These are phyloP conservation scores for Malus orientalis DNA, from an alignment of 306 rosid genomes.

Conservation along the genomic window DNA sequence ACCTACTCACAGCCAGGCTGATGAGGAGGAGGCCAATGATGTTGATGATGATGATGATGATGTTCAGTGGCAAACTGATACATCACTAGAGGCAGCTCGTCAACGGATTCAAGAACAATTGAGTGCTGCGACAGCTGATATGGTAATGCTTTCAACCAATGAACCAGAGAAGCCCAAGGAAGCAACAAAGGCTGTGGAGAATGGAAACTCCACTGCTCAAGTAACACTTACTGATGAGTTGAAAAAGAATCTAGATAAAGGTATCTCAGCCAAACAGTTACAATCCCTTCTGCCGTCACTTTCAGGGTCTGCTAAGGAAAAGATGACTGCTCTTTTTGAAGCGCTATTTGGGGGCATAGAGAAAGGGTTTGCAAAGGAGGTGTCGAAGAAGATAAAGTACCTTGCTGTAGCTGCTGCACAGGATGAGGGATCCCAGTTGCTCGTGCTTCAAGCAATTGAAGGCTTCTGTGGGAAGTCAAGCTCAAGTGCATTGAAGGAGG, in stretches of 20 bases:
- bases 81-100: conserved; percentile 55
- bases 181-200: conserved; percentile 12
- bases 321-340: conserved; percentile 40
- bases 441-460: conserved; percentile 37
- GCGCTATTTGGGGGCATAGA: conserved; percentile 33
- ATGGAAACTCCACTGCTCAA: conserved; percentile 20
- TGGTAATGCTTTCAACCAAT: conserved; percentile 55
- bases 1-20: conserved; percentile 35
- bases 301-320: conserved; percentile 38
- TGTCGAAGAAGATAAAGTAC: conserved; percentile 31
- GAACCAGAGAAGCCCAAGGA: conserved; percentile 32
- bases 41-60: conserved; percentile 6
- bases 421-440: conserved; percentile 33
- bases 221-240: conserved; percentile 30
- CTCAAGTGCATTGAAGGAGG: conserved; percentile 41
- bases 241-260: conserved; percentile 34
- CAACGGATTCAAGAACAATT: conserved; percentile 52
- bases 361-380: conserved; percentile 50
- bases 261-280: conserved; percentile 26
- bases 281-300: conserved; percentile 17
- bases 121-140: conserved; percentile 56
- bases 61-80: conserved; percentile 57
- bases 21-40: conserved; percentile 25
- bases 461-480: conserved; percentile 28
- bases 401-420: conserved; percentile 35